Conservation (phyloP, 2,329 filamentous ascomycete species). For the Apiospora koreana region DNA sequence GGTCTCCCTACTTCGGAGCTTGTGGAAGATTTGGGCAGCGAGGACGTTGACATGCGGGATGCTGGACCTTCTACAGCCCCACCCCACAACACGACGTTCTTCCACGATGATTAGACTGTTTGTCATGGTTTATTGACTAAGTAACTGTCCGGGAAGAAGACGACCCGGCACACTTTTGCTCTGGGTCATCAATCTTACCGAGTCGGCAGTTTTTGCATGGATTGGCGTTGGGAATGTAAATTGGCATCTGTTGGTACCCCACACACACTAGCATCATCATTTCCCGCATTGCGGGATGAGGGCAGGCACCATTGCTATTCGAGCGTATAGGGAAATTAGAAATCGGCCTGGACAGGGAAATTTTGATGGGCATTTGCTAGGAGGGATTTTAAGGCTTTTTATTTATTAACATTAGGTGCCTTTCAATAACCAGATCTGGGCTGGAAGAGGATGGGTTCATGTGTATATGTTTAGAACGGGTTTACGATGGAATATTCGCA, state of each 20-base stretch:
- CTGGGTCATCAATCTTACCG: background rate
- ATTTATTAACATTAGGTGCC: background rate
- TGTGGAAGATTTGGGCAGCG: conserved; percentile 34
- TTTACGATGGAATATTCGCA: background rate
- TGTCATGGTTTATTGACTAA: background rate
- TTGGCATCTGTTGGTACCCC: conserved; percentile 4
- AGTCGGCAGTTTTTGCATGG: background rate
- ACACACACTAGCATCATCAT: background rate
- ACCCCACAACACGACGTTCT: conserved; percentile 49
- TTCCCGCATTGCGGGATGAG: background rate
- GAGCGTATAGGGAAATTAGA: background rate
- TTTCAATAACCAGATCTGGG: background rate
- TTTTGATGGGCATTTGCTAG: background rate
- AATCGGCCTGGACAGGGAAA: background rate
- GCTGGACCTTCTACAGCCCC: conserved; percentile 57
- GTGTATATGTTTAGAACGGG: conserved; percentile 1
- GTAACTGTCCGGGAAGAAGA: background rate
- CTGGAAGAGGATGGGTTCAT: background rate
- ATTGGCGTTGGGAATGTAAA: conserved; percentile 6
- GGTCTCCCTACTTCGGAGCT: conserved; percentile 20
- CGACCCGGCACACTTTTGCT: background rate
- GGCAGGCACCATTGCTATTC: conserved; percentile 7
- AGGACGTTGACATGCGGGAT: conserved; percentile 59
- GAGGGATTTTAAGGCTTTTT: background rate
- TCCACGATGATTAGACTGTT: conserved; percentile 44